phyloP scores from a whole-genome alignment of 116 monocot species.

The Cymodocea nodosa region DNA sequence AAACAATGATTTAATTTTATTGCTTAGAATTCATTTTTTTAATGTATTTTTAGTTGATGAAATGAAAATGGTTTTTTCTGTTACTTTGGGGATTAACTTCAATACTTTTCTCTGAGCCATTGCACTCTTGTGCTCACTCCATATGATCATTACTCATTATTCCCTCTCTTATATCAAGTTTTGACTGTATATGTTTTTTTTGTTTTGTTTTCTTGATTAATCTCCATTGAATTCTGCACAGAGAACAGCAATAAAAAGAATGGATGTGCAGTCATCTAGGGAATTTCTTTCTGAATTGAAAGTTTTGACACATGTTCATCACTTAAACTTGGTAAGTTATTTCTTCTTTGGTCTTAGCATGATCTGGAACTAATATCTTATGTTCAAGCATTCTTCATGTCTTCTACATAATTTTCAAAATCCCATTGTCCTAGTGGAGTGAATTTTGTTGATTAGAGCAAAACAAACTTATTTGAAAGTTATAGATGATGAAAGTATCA shows the following conservation, averaged over 20 bases:
- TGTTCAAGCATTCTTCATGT: no score
- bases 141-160: not conserved
- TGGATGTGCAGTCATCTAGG: slow-evolving; percentile 52
- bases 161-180: not conserved
- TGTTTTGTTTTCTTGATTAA: slow-evolving; percentile 3
- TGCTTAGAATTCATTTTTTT: no score
- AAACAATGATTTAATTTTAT: no score
- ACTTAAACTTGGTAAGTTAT: slow-evolving; percentile 58
- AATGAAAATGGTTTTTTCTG: not conserved
- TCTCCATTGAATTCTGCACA: slow-evolving; percentile 12
- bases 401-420: no score
- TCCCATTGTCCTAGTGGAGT: no score
- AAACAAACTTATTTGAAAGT: no score
- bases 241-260: slow-evolving; percentile 85
- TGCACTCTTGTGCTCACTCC: not conserved
- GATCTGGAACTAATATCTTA: no score
- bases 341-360: not conserved
- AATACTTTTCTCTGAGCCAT: not conserved
- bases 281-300: slow-evolving; percentile 77
- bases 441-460: no score
- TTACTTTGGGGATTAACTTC: not conserved
- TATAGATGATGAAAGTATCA: no score
- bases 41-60: not conserved
- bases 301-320: slow-evolving; percentile 69
- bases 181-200: not conserved